These are phyloP conservation scores for Inosperma sp. DNA, from an alignment of 768 basidiomycete species.

Conservation along the genomic window DNA sequence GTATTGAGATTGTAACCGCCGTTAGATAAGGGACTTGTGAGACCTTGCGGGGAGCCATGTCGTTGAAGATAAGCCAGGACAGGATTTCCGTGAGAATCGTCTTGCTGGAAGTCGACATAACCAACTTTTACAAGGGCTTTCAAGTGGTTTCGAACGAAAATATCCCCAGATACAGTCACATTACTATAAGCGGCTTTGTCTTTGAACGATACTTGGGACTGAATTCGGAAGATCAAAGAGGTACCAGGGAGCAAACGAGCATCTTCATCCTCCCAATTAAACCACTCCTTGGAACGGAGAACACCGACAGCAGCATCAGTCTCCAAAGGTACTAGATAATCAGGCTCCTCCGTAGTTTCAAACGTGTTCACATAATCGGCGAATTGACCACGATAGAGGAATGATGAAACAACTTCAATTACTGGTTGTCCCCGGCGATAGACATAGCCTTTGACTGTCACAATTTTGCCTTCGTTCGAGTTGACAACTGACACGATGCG, in stretches of 20 bases:
- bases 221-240: slow-evolving; percentile 83
- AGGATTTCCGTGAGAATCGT: slow-evolving; percentile 88
- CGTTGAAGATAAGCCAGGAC: slow-evolving; percentile 91
- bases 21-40: slow-evolving; percentile 70
- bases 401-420: slow-evolving; percentile 91
- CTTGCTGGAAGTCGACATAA: slow-evolving; percentile 79
- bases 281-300: slow-evolving; percentile 95
- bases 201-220: slow-evolving; percentile 86
- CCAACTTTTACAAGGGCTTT: slow-evolving; percentile 88
- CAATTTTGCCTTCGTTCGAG: slow-evolving; percentile 86
- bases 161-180: slow-evolving; percentile 77
- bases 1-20: slow-evolving; percentile 84
- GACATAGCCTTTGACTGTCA: slow-evolving; percentile 84
- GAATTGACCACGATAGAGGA: slow-evolving; percentile 96
- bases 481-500: slow-evolving; percentile 87
- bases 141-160: slow-evolving; percentile 84
- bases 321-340: slow-evolving; percentile 73
- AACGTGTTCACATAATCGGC: slow-evolving; percentile 94
- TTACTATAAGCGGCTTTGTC: slow-evolving; percentile 81
- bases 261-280: slow-evolving; percentile 86
- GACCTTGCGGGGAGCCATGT: slow-evolving; percentile 76
- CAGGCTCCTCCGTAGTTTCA: slow-evolving; percentile 84
- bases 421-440: slow-evolving; percentile 72
- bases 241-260: slow-evolving; percentile 76
- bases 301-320: slow-evolving; percentile 84